Evolutionary conservation across 1,284 basidiomycete species (phyloP), one percentile per base, ranked within the genome.

Genomic region (Microbotryomycetes sp.): DNA sequence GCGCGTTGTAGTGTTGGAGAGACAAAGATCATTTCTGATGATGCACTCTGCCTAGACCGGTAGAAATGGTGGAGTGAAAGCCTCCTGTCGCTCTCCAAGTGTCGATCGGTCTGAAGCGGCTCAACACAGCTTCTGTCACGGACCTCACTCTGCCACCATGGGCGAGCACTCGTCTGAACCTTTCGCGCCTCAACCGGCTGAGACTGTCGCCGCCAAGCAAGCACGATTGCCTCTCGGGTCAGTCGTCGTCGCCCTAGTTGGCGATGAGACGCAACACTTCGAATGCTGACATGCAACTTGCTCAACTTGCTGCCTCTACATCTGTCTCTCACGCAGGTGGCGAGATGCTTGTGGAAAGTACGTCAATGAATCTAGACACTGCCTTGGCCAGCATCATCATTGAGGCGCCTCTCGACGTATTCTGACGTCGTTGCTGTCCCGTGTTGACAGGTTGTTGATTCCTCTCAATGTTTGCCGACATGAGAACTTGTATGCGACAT

Each of bases 391-490:
- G n/a, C n/a, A n/a, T n/a, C n/a, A n/a, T n/a, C 19, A 9, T 47
- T 56, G 54, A 15, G 26, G 32, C 54, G 23, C n/a, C 22, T 14
- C 7, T 19, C 45, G 14, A 47, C n/a, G 26, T 32, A 6, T 23
- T n/a, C 26, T 22, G 22, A 16, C 7, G 32, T 22, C 22, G 14
- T 50, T 22, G 12, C 28, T 28, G 9, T 28, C 22, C 9, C 28
- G 9, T 29, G 30, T 26, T 54, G 47, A 29, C 42, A 68, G 67
- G 49, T 48, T 70, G 30, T 54, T 73, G 31, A 64, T 73, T 23
- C 70, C 71, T 2, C 63, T 73, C n/a, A 70, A 73, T 60, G 68
- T 70, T 25, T 72, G 71, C 67, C 65, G 71, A 50, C 71, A 72
- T 49, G 67, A 70, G 60, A 71, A 68, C 31, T 56, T 70, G 16